These are phyloP conservation scores for Neoboletus magnificus DNA, from an alignment of 768 basidiomycete species.

Conservation along the genomic window DNA sequence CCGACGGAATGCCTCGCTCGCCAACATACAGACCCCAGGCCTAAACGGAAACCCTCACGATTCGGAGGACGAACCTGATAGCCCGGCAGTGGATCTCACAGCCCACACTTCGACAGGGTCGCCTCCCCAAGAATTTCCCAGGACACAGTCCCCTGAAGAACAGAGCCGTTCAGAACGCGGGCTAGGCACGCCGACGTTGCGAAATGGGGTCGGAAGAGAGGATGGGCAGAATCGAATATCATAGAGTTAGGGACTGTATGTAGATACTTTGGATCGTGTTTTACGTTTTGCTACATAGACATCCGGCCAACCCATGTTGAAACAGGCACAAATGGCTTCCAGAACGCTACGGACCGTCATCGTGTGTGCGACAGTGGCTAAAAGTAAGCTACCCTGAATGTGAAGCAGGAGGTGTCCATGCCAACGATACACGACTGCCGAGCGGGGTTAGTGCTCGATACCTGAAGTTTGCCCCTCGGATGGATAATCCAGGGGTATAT, in stretches of 20 bases:
- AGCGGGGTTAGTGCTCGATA: neutral
- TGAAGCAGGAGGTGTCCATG: neutral
- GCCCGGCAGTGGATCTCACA: slow-evolving; percentile 46
- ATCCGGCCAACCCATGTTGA: neutral
- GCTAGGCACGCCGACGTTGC: slow-evolving; percentile 59
- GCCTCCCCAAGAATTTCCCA: slow-evolving; percentile 15
- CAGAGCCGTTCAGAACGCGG: slow-evolving; percentile 62
- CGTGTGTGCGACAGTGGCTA: no score
- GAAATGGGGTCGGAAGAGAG: slow-evolving; percentile 40
- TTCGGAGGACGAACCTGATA: slow-evolving; percentile 40
- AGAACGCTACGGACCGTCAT: neutral
- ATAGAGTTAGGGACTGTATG: neutral
- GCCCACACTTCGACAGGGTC: slow-evolving; percentile 8
- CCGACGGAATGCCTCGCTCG: slow-evolving; percentile 42
- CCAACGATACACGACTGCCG: neutral
- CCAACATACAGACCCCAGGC: slow-evolving; percentile 21
- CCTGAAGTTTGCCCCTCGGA: neutral
- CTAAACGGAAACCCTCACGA: slow-evolving; percentile 32
- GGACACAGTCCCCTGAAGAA: slow-evolving; percentile 35
- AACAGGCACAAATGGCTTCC: neutral
- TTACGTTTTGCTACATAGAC: slow-evolving; percentile 5
- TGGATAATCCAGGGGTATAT: neutral
- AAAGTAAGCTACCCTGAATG: neutral
- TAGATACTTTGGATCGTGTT: neutral
- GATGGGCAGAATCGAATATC: slow-evolving; percentile 10